phyloP scores from a whole-genome alignment of 768 basidiomycete genomes.

The Hericium alpestre region DNA sequence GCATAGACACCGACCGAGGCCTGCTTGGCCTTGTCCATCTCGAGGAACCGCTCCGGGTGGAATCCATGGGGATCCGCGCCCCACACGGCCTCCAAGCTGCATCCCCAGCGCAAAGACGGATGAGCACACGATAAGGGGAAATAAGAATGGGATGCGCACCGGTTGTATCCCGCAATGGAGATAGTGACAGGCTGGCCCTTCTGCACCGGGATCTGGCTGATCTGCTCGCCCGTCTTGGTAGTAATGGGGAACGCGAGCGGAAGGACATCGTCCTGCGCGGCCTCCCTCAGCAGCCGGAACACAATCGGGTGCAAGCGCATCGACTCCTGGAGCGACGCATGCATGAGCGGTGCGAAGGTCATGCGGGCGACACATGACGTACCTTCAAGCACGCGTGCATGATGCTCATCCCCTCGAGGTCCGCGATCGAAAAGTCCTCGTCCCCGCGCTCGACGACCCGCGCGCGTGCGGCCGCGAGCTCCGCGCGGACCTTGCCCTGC shows the following conservation, averaged over 20 bases:
- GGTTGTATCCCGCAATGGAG: conserved; percentile 3
- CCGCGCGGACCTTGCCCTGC: conserved; percentile 9
- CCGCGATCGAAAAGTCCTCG: neutral
- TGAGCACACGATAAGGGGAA: neutral
- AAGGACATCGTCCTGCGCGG: conserved; percentile 10
- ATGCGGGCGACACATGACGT: neutral
- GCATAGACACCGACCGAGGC: conserved; percentile 3
- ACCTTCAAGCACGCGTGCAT: conserved; percentile 10
- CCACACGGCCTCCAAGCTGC: conserved; percentile 7
- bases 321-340: conserved; percentile 2
- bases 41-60: conserved; percentile 9
- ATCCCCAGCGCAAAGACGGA: neutral
- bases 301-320: conserved; percentile 11
- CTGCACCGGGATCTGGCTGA: conserved; percentile 6
- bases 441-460: neutral
- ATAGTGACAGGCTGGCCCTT: conserved; percentile 5
- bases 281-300: conserved; percentile 2
- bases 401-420: conserved; percentile 8
- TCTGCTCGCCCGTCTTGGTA: conserved; percentile 4
- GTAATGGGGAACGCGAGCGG: conserved; percentile 9
- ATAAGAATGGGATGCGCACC: conserved; percentile 3
- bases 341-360: neutral
- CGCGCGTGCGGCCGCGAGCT: conserved; percentile 4
- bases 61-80: conserved; percentile 7
- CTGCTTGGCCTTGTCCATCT: conserved; percentile 1